These are phyloP conservation scores for Ogataea trehaloabstinens DNA, from an alignment of 805 yeast genomes.

Conservation along the genomic window DNA sequence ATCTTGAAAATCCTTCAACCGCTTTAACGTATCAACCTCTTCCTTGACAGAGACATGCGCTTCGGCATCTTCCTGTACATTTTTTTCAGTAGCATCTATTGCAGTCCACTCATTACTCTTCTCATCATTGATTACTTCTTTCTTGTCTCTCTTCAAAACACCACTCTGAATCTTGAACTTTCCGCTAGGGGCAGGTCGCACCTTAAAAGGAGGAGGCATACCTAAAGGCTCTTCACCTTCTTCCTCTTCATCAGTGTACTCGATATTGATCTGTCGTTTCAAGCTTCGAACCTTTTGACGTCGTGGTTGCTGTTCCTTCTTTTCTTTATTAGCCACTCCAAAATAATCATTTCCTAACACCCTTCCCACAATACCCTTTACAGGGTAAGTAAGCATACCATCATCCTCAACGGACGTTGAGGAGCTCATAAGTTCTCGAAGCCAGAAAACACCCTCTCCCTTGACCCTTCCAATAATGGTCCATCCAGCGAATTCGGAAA, in stretches of 20 bases:
- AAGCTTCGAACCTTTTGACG: background rate
- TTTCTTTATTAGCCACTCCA: conserved; percentile 1
- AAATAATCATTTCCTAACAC: conserved; percentile 6
- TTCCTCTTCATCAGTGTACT: conserved; percentile 12
- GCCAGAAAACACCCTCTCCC: conserved; percentile 16
- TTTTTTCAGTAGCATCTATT: background rate
- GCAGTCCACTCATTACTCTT: conserved; percentile 1
- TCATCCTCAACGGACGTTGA: conserved; percentile 4
- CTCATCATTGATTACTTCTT: conserved; percentile 2
- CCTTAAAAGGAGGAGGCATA: conserved; percentile 26
- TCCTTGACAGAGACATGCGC: background rate
- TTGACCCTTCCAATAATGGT: conserved; percentile 13
- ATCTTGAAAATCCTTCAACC: background rate
- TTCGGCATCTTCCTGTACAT: background rate
- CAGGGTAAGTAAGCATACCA: conserved; percentile 13
- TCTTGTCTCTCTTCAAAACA: background rate
- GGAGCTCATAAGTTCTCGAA: conserved; percentile 8
- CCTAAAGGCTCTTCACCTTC: conserved; percentile 26
- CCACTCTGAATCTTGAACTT: background rate
- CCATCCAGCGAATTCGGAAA: conserved; percentile 13
- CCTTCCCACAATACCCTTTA: conserved; percentile 7
- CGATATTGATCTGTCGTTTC: conserved; percentile 7
- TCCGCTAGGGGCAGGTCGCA: conserved; percentile 33
- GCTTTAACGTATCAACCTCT: conserved; percentile 2
- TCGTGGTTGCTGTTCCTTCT: background rate